Conservation (phyloP, 2,329 filamentous ascomycete genomes). For the Onygenales sp. region DNA sequence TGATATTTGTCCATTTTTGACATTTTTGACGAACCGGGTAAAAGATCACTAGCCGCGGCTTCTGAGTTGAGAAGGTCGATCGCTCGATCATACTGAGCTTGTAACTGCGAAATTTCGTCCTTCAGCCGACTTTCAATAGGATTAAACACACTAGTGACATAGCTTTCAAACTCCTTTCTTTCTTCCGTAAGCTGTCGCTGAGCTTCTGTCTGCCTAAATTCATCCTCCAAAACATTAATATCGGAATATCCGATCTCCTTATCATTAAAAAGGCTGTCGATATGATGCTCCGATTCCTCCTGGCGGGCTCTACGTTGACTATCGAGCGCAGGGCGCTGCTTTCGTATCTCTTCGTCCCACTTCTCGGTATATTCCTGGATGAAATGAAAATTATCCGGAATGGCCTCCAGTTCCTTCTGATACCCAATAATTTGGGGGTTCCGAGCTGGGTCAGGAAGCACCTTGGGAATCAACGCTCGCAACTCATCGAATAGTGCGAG, state of each 20-base stretch:
- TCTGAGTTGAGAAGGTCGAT: slow-evolving; percentile 33
- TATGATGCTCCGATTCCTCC: slow-evolving; percentile 43
- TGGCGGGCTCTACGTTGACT: slow-evolving; percentile 40
- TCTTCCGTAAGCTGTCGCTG: slow-evolving; percentile 45
- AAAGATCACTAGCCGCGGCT: slow-evolving; percentile 20
- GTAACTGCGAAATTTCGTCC: slow-evolving; percentile 40
- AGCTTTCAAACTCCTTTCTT: slow-evolving; percentile 42
- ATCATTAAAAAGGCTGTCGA: slow-evolving; percentile 46
- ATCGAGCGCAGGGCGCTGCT: slow-evolving; percentile 37
- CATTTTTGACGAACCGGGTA: slow-evolving; percentile 9
- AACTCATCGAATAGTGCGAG: slow-evolving; percentile 23
- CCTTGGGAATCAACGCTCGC: slow-evolving; percentile 24
- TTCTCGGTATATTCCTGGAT: slow-evolving; percentile 30
- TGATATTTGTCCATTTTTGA: slow-evolving; percentile 21
- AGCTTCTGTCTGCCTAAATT: slow-evolving; percentile 45
- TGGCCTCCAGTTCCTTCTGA: slow-evolving; percentile 23
- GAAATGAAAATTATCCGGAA: slow-evolving; percentile 35
- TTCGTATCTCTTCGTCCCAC: slow-evolving; percentile 40
- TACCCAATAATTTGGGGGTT: slow-evolving; percentile 24
- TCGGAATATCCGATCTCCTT: slow-evolving; percentile 51
- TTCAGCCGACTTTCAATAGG: slow-evolving; percentile 40
- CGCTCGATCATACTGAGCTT: slow-evolving; percentile 36
- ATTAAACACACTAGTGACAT: slow-evolving; percentile 42
- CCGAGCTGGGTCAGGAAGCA: slow-evolving; percentile 24
- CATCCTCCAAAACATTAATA: slow-evolving; percentile 45